These are phyloP conservation scores for Beverwykella pulmonaria DNA, from an alignment of 495 filamentous ascomycete species.

Conservation along the genomic window DNA sequence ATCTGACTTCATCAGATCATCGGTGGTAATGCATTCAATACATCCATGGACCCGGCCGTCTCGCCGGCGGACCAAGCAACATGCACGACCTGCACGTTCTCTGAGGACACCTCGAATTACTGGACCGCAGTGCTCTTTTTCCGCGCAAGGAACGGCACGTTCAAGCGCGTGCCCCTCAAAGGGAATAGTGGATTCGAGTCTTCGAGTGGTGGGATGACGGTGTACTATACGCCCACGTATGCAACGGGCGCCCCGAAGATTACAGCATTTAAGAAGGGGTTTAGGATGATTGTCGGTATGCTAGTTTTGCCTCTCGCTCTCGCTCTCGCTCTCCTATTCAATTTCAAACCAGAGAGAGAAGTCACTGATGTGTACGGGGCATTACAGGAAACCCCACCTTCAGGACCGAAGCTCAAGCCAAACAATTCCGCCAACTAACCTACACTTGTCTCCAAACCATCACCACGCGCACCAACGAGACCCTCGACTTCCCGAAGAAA, in stretches of 20 bases:
- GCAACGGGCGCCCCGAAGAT: neutral
- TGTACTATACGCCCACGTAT: constrained; percentile 24
- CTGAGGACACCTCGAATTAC: constrained; percentile 24
- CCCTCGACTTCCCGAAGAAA: constrained; percentile 19
- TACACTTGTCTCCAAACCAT: constrained; percentile 27
- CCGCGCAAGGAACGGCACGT: constrained; percentile 26
- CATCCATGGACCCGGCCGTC: constrained; percentile 18
- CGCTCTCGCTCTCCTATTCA: too few species aligned
- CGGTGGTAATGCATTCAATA: constrained; percentile 30
- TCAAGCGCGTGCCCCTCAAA: constrained; percentile 18
- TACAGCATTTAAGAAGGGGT: constrained; percentile 29
- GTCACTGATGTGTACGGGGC: neutral
- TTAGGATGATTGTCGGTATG: constrained; percentile 31
- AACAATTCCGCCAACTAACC: constrained; percentile 20
- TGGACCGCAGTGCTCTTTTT: constrained; percentile 34
- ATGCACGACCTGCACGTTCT: constrained; percentile 29
- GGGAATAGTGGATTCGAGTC: constrained; percentile 14
- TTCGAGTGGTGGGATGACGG: constrained; percentile 23
- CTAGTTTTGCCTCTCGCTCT: neutral
- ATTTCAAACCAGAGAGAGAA: neutral
- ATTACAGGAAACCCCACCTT: neutral
- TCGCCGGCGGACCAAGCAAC: constrained; percentile 9
- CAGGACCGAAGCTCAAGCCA: constrained; percentile 13
- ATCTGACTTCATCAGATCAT: neutral
- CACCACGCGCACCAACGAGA: constrained; percentile 13